These are phyloP conservation scores for Tetradesmus obliquus DNA, from an alignment of 139 green algal species.

Conservation along the genomic window DNA sequence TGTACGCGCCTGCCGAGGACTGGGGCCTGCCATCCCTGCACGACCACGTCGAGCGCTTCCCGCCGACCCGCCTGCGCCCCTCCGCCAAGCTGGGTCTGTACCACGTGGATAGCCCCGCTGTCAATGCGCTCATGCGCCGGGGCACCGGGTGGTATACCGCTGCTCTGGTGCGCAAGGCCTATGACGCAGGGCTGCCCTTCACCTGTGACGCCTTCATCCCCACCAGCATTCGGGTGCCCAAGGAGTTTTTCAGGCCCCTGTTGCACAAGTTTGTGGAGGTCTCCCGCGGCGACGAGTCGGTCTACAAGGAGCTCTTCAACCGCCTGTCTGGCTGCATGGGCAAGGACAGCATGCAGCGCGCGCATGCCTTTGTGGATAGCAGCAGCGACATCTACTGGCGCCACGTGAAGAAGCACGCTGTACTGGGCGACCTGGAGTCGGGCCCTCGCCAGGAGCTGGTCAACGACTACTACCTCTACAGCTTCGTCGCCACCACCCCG, in stretches of 20 bases:
- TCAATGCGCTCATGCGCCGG: not conserved
- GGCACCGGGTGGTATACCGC: not conserved
- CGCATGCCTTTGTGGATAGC: not conserved
- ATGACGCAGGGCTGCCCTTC: not conserved
- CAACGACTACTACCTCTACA: not conserved
- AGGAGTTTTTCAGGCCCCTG: not conserved
- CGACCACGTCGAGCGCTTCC: not conserved
- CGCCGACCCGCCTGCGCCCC: not conserved
- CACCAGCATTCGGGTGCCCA: not conserved
- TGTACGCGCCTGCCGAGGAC: not conserved
- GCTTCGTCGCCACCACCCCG: not conserved
- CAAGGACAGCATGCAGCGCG: too few species aligned
- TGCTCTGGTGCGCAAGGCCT: not conserved
- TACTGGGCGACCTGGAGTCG: not conserved
- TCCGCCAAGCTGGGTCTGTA: not conserved
- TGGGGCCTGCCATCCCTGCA: not conserved
- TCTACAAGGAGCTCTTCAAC: not conserved
- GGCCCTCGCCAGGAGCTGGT: not conserved
- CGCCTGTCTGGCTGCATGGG: not conserved
- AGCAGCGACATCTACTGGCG: not conserved
- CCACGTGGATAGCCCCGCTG: not conserved
- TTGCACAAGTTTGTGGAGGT: not conserved
- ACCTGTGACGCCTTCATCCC: not conserved
- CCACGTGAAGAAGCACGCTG: not conserved
- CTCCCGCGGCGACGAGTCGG: not conserved